Conservation (phyloP, 768 basidiomycete species). For the Scleroderma citrinum region DNA sequence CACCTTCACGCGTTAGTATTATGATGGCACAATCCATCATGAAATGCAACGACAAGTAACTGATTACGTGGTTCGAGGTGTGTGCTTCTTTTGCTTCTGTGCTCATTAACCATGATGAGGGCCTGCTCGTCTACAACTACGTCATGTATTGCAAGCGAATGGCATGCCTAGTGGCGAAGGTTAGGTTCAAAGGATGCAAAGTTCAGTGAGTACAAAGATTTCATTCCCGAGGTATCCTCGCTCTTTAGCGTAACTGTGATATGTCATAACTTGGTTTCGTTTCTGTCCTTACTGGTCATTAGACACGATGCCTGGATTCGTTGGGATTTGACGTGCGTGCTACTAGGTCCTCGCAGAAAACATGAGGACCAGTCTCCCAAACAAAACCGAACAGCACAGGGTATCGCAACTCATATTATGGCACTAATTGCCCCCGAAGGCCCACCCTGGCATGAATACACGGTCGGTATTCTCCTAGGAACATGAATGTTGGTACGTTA, state of each 20-base stretch:
- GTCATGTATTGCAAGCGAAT: background rate
- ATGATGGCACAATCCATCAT: too few species aligned
- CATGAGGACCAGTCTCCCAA: background rate
- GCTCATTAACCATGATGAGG: too few species aligned
- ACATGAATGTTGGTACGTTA: background rate
- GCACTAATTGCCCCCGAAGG: background rate
- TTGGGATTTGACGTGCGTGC: background rate
- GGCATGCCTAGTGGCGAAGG: background rate
- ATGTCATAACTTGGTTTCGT: background rate
- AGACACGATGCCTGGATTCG: background rate
- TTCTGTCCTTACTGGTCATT: background rate
- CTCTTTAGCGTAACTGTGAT: background rate
- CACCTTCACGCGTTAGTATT: too few species aligned
- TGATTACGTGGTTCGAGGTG: too few species aligned
- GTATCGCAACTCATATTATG: background rate
- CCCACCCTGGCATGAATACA: background rate
- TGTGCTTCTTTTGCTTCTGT: too few species aligned
- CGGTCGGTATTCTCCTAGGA: background rate
- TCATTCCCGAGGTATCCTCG: background rate
- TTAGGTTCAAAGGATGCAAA: background rate
- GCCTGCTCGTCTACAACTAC: too few species aligned
- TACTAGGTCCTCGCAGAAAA: background rate
- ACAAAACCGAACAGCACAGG: background rate
- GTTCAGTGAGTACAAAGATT: background rate
- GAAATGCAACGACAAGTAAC: too few species aligned